Percentiles rank a stretch among this genome's conserved stretches.
phyloP scores from a whole-genome alignment of 768 basidiomycete species.

The Cubamyces sp. region DNA sequence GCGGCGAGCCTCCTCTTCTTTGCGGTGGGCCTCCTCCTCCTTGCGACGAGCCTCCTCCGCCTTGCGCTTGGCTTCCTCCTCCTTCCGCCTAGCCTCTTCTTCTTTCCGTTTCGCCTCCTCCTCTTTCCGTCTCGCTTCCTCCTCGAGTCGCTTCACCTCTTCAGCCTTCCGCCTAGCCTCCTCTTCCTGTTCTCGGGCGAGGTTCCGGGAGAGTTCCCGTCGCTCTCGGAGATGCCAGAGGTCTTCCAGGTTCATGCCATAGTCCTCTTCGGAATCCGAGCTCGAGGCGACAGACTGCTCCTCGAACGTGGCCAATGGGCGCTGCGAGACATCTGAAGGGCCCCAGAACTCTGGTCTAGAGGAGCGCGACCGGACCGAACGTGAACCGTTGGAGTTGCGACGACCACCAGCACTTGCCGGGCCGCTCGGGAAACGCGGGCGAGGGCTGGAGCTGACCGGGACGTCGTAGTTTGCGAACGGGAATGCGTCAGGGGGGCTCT shows the following conservation, averaged over 20 bases:
- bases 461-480: slow-evolving; percentile 20
- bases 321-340: slow-evolving; percentile 17
- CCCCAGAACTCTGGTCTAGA: slow-evolving; percentile 25
- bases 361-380: slow-evolving; percentile 30
- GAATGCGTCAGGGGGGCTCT: slow-evolving; percentile 20
- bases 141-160: slow-evolving; percentile 28
- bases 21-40: slow-evolving; percentile 27
- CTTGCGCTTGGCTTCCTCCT: slow-evolving; percentile 25
- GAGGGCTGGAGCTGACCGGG: slow-evolving; percentile 12
- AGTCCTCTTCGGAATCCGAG: slow-evolving; percentile 28
- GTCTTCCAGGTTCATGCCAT: slow-evolving; percentile 23
- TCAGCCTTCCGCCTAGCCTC: slow-evolving; percentile 29
- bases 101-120: slow-evolving; percentile 19
- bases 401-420: slow-evolving; percentile 18
- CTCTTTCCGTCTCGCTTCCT: slow-evolving; percentile 11
- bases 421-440: slow-evolving; percentile 8
- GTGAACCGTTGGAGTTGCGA: slow-evolving; percentile 31
- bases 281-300: slow-evolving; percentile 30
- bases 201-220: slow-evolving; percentile 17
- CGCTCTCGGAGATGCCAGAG: slow-evolving; percentile 19
- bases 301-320: slow-evolving; percentile 25
- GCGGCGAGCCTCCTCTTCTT: slow-evolving; percentile 31
- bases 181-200: slow-evolving; percentile 18
- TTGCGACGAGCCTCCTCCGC: slow-evolving; percentile 26
- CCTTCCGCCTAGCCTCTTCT: slow-evolving; percentile 15